Conservation (phyloP, 768 basidiomycete species). For the Kwoniella mangroviensis region DNA sequence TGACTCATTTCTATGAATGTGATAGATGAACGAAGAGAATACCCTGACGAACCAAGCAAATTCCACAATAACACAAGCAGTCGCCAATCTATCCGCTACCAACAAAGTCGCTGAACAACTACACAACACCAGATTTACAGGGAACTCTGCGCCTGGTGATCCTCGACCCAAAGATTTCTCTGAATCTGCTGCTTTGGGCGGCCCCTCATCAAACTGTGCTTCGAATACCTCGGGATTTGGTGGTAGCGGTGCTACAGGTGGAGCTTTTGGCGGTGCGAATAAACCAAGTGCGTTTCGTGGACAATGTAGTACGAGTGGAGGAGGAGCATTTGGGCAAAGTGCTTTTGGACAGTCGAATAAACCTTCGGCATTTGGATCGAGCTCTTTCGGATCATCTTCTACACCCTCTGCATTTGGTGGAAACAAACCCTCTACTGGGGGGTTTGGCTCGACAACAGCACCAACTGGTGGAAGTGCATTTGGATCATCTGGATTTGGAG, state of each 20-base stretch:
- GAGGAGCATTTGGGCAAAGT: constrained; percentile 35
- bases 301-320: not conserved
- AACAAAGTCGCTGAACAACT: constrained; percentile 40
- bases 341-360: constrained; percentile 23
- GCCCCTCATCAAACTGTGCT: not conserved
- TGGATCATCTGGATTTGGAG: constrained; percentile 30
- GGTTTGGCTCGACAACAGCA: constrained; percentile 20
- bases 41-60: constrained; percentile 30
- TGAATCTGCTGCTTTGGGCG: constrained; percentile 35
- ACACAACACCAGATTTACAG: constrained; percentile 42
- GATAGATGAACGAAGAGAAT: constrained; percentile 40
- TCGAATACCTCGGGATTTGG: constrained; percentile 16
- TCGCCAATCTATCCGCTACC: constrained; percentile 34
- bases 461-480: constrained; percentile 21
- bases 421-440: not conserved
- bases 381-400: constrained; percentile 10
- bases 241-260: constrained; percentile 2
- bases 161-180: constrained; percentile 35
- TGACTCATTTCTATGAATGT: not conserved
- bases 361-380: constrained; percentile 32
- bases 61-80: constrained; percentile 32
- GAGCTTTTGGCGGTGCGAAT: constrained; percentile 23
- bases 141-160: constrained; percentile 15
- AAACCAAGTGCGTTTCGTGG: constrained; percentile 22
- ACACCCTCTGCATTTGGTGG: constrained; percentile 23